Evolutionary conservation across 2,329 filamentous ascomycete genomes (phyloP).

Genomic region (Elsinoe fawcettii): DNA sequence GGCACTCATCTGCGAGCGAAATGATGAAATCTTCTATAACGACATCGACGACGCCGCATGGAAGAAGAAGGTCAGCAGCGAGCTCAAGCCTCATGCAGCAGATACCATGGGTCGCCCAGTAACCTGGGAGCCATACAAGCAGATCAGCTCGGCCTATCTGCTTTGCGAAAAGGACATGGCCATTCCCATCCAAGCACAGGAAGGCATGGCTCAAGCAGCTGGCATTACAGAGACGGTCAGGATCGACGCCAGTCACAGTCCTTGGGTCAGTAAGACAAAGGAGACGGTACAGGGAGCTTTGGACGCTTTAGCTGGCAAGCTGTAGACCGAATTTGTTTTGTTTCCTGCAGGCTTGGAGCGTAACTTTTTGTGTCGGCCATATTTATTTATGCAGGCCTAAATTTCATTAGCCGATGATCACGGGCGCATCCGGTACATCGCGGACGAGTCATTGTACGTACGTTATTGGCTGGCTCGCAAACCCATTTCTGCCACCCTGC

Average conservation of each 20-base stretch:
- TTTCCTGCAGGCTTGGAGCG: too few relatives aligned
- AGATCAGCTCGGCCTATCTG: slow-evolving; percentile 36
- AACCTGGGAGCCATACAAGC: slow-evolving; percentile 32
- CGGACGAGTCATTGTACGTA: too few relatives aligned
- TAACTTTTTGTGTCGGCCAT: too few relatives aligned
- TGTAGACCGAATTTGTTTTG: neutral
- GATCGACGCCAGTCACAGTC: slow-evolving; percentile 24
- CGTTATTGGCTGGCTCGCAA: too few relatives aligned
- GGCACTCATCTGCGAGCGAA: slow-evolving; percentile 12
- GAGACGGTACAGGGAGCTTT: slow-evolving; percentile 19
- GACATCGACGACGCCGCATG: slow-evolving; percentile 25
- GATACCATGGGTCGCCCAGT: slow-evolving; percentile 20
- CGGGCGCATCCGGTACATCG: too few relatives aligned
- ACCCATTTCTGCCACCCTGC: too few relatives aligned
- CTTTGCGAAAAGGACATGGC: slow-evolving; percentile 35
- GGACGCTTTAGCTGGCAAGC: slow-evolving; percentile 16
- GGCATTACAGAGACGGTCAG: slow-evolving; percentile 20
- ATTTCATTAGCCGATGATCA: too few relatives aligned
- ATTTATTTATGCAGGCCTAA: too few relatives aligned
- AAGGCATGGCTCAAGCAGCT: slow-evolving; percentile 29
- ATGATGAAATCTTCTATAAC: slow-evolving; percentile 30
- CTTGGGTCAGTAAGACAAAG: slow-evolving; percentile 24
- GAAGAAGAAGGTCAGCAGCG: slow-evolving; percentile 20
- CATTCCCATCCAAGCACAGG: slow-evolving; percentile 30
- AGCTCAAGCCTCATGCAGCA: slow-evolving; percentile 27